Base-by-base conservation (phyloP, 2,329 filamentous ascomycete species). In the Penicillium nordicum region DNA sequence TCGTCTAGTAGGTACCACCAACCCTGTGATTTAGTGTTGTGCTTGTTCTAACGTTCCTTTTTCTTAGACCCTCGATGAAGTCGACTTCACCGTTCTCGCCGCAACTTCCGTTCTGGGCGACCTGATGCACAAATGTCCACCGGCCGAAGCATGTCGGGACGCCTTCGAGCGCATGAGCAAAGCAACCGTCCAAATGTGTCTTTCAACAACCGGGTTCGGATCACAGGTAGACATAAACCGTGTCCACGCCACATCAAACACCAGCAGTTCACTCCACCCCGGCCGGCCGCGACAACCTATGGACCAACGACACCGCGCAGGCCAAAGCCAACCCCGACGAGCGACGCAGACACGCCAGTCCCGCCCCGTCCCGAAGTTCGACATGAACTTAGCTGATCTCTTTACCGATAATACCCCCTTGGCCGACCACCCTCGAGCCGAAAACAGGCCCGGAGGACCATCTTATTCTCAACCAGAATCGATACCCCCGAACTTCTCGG, bases 91-190 rank as follows among this genome's bases (percentile, higher is more conserved):
- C 0, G 90, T 97, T 9, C 80, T 97, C 47, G 91, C 92, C 9
- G 93, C 92, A 23, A 97, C 91, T 47, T 97, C 93, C 1, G 92
- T 97, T 9, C 86, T 97, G 42, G 88, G 86, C 5, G 94, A 97
- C 69, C 81, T 97, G 60, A 92, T 95, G 63, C 90, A 95, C 63
- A 96, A 96, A 72, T 97, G 94, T 65, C 92, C 93, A 0, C 93
- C 93, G 0, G 93, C 93, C 32, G 92, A 97, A 79, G 91, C 92
- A 11, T 97, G 93, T 72, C 86, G 92, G 14, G 92, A 97, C 72
- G 92, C 94, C 0, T 97, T 97, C 70, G 90, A 96, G 66, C 85
- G 93, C 38, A 97, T 96, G 78, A 92, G 90, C 67, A 96, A 94
- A 76, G 92, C 92, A 10, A 97, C 93, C 0, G 89, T 97, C 48